Percentiles rank a stretch among this genome's conserved stretches.
Evolutionary conservation across 2,329 filamentous ascomycete species (phyloP).

Genomic region (Pseudocercospora cruenta): DNA sequence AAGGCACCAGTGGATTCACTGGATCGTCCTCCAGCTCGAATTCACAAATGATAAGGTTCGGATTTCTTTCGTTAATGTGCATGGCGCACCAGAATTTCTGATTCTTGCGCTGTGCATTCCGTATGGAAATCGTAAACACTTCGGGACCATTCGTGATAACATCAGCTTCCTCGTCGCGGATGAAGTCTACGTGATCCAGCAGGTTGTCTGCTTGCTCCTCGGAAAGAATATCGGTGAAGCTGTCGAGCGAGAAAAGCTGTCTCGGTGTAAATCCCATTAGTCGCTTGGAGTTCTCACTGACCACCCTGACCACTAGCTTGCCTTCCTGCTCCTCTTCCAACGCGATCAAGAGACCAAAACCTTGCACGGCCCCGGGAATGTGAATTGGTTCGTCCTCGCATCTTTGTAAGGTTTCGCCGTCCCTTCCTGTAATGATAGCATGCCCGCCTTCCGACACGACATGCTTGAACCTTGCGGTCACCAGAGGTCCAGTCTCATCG

Average conservation of each 20-base stretch:
- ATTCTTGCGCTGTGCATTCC: conserved; percentile 57
- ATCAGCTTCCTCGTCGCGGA: conserved; percentile 79
- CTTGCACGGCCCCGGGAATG: conserved; percentile 78
- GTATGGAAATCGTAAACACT: conserved; percentile 78
- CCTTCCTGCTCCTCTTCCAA: conserved; percentile 71
- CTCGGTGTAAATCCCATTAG: conserved; percentile 78
- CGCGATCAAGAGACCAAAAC: conserved; percentile 76
- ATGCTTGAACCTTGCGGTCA: conserved; percentile 79
- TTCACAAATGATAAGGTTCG: conserved; percentile 79
- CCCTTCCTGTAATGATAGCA: conserved; percentile 77
- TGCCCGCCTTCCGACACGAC: conserved; percentile 76
- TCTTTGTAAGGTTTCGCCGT: conserved; percentile 70
- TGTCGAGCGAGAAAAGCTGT: conserved; percentile 73
- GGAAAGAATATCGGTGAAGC: conserved; percentile 80
- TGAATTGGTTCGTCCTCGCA: conserved; percentile 94
- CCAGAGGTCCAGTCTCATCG: conserved; percentile 52
- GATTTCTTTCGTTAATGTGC: conserved; percentile 70
- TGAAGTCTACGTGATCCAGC: conserved; percentile 84
- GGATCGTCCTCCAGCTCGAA: conserved; percentile 83
- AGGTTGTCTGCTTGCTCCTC: conserved; percentile 84
- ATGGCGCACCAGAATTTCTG: conserved; percentile 86
- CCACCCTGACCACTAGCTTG: conserved; percentile 70
- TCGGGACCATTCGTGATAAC: conserved; percentile 77
- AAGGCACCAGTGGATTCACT: conserved; percentile 67
- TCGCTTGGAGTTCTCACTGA: conserved; percentile 77